Conservation (phyloP, 129 eudicot genomes). For the Heracleum sosnowskyi region DNA sequence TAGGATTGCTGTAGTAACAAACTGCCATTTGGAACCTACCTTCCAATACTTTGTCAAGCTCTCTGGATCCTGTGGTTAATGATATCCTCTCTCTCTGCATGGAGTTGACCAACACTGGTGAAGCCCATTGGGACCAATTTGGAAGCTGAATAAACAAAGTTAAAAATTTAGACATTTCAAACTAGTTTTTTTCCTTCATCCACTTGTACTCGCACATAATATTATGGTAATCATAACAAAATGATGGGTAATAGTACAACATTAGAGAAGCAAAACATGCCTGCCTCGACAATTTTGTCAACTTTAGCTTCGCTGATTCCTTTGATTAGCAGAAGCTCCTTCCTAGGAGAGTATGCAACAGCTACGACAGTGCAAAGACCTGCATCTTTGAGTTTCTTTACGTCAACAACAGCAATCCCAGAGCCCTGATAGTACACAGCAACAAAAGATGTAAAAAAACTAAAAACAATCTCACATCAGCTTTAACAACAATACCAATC, state of each 20-base stretch:
- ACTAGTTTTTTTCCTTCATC: not conserved
- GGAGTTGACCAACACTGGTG: conserved; percentile 86
- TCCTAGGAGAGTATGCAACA: conserved; percentile 86
- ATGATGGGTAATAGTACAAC: not conserved
- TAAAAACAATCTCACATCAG: not conserved
- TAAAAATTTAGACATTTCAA: not conserved
- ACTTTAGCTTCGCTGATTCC: conserved; percentile 99
- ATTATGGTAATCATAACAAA: not conserved
- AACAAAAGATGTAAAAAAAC: too few relatives aligned
- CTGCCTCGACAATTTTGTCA: conserved; percentile 97
- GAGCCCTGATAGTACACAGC: conserved; percentile 35
- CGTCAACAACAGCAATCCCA: conserved; percentile 80
- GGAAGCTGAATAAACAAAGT: conserved; percentile 42
- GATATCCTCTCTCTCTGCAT: conserved; percentile 76
- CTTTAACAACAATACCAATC: not conserved
- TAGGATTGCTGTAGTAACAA: not conserved
- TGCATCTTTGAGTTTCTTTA: conserved; percentile 93
- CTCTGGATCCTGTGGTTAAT: conserved; percentile 89
- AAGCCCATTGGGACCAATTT: conserved; percentile 94
- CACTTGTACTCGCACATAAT: not conserved
- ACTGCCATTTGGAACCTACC: conserved; percentile 34
- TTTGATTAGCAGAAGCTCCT: conserved; percentile 90
- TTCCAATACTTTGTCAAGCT: conserved; percentile 86
- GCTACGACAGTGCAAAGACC: conserved; percentile 96
- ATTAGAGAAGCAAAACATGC: conserved; percentile 29